Percentiles rank a stretch among this genome's conserved stretches.
These are phyloP conservation scores for Candida insectorum DNA, from an alignment of 805 yeast genomes.

Conservation along the genomic window DNA sequence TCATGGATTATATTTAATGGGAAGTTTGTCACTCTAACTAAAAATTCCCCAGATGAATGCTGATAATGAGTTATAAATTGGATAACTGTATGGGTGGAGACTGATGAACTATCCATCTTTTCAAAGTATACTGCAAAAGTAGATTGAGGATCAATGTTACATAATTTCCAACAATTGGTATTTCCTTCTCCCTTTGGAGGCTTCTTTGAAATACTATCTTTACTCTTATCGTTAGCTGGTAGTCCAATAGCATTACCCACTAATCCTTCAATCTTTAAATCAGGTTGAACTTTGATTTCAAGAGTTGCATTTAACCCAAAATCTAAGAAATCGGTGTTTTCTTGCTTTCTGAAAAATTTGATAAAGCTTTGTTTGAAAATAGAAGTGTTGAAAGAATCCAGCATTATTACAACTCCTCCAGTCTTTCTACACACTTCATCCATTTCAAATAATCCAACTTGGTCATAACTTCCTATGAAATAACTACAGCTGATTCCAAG, in stretches of 20 bases:
- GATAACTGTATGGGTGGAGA: conserved; percentile 40
- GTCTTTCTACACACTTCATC: conserved; percentile 77
- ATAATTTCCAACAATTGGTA: conserved; percentile 46
- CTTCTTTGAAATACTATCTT: conserved; percentile 4
- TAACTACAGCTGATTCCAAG: conserved; percentile 82
- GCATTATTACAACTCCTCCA: conserved; percentile 83
- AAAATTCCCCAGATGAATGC: conserved; percentile 88
- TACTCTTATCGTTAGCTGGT: conserved; percentile 43
- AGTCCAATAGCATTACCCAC: conserved; percentile 89
- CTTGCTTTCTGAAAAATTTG: conserved; percentile 79
- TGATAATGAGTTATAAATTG: conserved; percentile 93
- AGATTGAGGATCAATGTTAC: conserved; percentile 81
- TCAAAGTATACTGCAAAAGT: conserved; percentile 90
- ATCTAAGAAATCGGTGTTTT: conserved; percentile 73
- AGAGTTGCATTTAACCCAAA: conserved; percentile 90
- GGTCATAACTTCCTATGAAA: conserved; percentile 95
- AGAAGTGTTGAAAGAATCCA: conserved; percentile 93
- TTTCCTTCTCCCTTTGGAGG: conserved; percentile 10
- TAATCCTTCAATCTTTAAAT: conserved; percentile 85
- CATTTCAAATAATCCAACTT: conserved; percentile 94
- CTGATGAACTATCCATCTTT: conserved; percentile 11
- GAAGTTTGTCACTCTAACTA: conserved; percentile 83
- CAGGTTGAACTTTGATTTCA: conserved; percentile 83
- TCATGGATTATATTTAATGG: conserved; percentile 53
- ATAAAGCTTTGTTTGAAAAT: conserved; percentile 90